These are phyloP conservation scores for Rhizophagus prolifer DNA, from an alignment of 192 early-diverging fungal species.

Conservation along the genomic window DNA sequence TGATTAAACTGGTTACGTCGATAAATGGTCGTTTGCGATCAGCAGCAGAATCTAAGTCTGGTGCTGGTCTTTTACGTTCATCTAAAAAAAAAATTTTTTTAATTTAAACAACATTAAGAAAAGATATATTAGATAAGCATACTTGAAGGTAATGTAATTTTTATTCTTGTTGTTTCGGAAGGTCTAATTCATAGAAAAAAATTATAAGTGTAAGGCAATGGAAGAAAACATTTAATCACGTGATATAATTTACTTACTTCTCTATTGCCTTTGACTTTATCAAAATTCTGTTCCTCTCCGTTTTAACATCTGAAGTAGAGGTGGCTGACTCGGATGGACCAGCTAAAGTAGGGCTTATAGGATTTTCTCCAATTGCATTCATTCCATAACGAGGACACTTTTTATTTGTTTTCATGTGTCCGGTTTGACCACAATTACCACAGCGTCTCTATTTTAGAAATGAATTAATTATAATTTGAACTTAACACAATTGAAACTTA, in stretches of 20 bases:
- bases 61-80: background rate
- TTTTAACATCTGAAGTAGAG: slow-evolving; percentile 33
- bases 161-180: background rate
- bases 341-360: background rate
- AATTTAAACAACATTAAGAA: background rate
- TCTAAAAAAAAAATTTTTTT: background rate
- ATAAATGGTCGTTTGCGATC: background rate
- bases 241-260: background rate
- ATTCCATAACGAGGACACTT: slow-evolving; percentile 67
- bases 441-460: slow-evolving; percentile 57
- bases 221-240: background rate
- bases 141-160: background rate
- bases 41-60: background rate
- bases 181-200: background rate
- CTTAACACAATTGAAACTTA: background rate
- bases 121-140: background rate
- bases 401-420: slow-evolving; percentile 89
- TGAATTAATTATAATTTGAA: background rate
- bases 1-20: background rate
- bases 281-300: slow-evolving; percentile 31
- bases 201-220: background rate
- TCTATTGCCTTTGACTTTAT: slow-evolving; percentile 10
- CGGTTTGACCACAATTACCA: slow-evolving; percentile 77
- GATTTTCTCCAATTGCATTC: slow-evolving; percentile 14
- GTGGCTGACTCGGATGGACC: slow-evolving; percentile 35